These are phyloP conservation scores for Lasiosphaeris hirsuta DNA, from an alignment of 495 filamentous ascomycete species.

Conservation along the genomic window DNA sequence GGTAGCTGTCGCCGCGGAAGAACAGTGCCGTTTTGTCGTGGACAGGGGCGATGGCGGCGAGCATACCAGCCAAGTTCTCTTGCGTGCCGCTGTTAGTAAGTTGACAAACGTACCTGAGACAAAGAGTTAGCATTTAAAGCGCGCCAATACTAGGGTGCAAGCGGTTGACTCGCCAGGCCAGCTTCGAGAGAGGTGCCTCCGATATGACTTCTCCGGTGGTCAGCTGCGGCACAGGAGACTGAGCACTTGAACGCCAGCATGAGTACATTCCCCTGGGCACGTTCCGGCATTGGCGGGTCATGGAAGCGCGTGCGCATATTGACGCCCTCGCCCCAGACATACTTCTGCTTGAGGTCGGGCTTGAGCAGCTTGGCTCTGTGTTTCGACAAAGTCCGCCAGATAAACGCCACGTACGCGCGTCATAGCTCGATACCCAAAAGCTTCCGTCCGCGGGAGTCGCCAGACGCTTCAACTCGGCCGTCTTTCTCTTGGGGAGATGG, in stretches of 20 bases:
- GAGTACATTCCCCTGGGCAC: conserved; percentile 37
- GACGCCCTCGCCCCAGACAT: conserved; percentile 35
- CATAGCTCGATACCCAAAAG: conserved; percentile 42
- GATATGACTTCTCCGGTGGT: conserved; percentile 35
- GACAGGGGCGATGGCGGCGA: neutral
- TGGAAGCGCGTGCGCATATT: conserved; percentile 40
- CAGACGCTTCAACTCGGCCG: conserved; percentile 34
- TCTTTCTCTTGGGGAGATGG: conserved; percentile 44
- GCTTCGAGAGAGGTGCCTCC: conserved; percentile 30
- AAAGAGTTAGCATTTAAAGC: neutral
- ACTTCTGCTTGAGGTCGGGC: conserved; percentile 19
- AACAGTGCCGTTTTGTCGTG: neutral
- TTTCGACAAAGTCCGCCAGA: conserved; percentile 33
- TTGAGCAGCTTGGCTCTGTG: conserved; percentile 34
- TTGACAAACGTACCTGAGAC: neutral
- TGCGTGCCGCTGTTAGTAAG: neutral
- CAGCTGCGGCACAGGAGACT: conserved; percentile 16
- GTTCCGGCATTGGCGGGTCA: conserved; percentile 25
- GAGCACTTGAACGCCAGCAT: conserved; percentile 22
- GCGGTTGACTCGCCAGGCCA: conserved; percentile 23
- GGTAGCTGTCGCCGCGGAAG: neutral
- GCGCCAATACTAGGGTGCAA: conserved; percentile 1
- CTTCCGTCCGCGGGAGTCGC: conserved; percentile 16
- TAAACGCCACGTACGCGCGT: conserved; percentile 38
- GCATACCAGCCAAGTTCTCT: neutral